Conservation (phyloP, 306 rosid species). For the Gastrolobium villosum region DNA sequence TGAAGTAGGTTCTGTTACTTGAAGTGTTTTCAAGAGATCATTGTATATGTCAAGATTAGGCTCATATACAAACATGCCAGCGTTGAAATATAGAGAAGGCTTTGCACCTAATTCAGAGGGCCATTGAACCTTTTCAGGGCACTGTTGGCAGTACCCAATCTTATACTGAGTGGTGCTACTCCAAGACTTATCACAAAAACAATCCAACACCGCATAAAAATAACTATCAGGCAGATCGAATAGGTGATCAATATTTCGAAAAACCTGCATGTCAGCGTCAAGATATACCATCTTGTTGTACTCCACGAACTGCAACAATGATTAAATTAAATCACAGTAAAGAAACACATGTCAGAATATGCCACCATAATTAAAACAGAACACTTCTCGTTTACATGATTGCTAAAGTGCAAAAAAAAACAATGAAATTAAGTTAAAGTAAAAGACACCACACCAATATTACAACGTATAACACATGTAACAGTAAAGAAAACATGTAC, state of each 20-base stretch:
- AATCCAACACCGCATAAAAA: conserved; percentile 86
- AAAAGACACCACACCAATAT: no score
- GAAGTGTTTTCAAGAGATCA: conserved; percentile 59
- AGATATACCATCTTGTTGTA: conserved; percentile 48
- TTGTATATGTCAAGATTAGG: conserved; percentile 61
- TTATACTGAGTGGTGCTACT: conserved; percentile 60
- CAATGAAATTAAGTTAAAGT: no score
- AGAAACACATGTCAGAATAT: not conserved
- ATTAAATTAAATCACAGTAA: not conserved
- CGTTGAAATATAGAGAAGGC: conserved; percentile 87
- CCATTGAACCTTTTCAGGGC: conserved; percentile 78
- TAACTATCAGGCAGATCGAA: conserved; percentile 65
- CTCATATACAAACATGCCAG: conserved; percentile 81
- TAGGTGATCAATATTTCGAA: conserved; percentile 71
- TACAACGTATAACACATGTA: conserved; percentile 42
- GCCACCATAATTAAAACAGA: no score
- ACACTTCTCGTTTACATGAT: no score
- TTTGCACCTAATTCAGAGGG: conserved; percentile 62
- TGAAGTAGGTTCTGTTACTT: conserved; percentile 62
- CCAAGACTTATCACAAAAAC: conserved; percentile 84
- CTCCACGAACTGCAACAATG: conserved; percentile 70
- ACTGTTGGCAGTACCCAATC: conserved; percentile 84
- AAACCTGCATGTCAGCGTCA: conserved; percentile 78
- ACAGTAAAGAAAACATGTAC: conserved; percentile 41
- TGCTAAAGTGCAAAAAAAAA: no score